phyloP scores from a whole-genome alignment of 1,284 basidiomycete genomes.

The Ustilago loliicola region DNA sequence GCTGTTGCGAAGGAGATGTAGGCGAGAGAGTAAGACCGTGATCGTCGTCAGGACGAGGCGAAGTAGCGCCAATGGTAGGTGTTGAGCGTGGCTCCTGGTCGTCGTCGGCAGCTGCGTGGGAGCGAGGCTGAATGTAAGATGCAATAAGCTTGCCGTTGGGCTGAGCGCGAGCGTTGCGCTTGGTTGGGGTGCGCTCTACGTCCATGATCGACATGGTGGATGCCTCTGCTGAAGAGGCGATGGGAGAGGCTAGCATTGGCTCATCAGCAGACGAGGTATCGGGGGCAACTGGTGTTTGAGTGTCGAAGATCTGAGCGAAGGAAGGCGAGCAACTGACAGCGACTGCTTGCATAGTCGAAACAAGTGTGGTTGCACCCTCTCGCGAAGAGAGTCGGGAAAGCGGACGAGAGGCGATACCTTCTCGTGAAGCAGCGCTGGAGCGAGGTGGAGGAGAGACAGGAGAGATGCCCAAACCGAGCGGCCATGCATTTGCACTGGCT shows the following conservation, averaged over 20 bases:
- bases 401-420: slow-evolving; percentile 12
- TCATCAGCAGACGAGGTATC: slow-evolving; percentile 8
- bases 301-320: not conserved
- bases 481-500: slow-evolving; percentile 5
- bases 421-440: slow-evolving; percentile 13
- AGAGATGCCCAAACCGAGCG: slow-evolving; percentile 27
- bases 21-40: slow-evolving; percentile 31
- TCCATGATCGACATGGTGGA: slow-evolving; percentile 7
- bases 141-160: not conserved
- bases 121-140: not conserved
- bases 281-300: not conserved
- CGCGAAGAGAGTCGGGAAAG: slow-evolving; percentile 23
- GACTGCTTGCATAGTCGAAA: not conserved
- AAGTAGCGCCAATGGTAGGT: slow-evolving; percentile 19
- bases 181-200: slow-evolving; percentile 50
- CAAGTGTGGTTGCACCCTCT: not conserved
- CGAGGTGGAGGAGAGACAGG: slow-evolving; percentile 36
- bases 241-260: slow-evolving; percentile 27
- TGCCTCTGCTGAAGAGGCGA: not conserved
- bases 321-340: not conserved
- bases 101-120: not conserved
- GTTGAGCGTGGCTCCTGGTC: slow-evolving; percentile 31
- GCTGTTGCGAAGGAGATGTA: slow-evolving; percentile 31
- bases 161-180: slow-evolving; percentile 9
- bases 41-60: slow-evolving; percentile 9